Base-by-base conservation (phyloP, 2,329 filamentous ascomycete species). In the Amauroascus niger region DNA sequence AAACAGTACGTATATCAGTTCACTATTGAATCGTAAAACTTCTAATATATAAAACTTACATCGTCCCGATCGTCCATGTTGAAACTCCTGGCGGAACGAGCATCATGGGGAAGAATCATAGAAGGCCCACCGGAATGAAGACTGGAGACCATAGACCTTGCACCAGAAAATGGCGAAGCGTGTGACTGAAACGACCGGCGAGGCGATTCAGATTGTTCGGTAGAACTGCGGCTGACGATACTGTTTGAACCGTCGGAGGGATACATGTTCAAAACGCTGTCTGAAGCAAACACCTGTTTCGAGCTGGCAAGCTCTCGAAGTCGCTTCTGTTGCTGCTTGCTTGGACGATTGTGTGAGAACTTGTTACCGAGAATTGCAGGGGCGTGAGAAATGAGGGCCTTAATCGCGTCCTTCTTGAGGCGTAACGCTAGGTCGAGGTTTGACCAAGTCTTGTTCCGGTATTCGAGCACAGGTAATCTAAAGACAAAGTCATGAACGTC, bases 401-500 rank as follows among this genome's bases (percentile, higher is more conserved):
- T 87, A 65, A 95, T 88, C 55, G 97, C 87, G 45, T 95, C 90
- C 66, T 90, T 94, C 74, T 98, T 97, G 52, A 98, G 78, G 13
- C 89, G 86, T 46, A 97, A 77, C 0, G 91, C 90, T 8, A 98
- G 80, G 64, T 98, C 93, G 6, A 98, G 79, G 67, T 97, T 98
- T 6, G 89, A 96, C 93, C 93, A 98, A 7, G 90, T 97, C 76
- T 98, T 98, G 77, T 98, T 98, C 59, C 88, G 83, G 73, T 95
- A 97, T 68, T 98, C 93, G 45, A 98, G 83, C 1, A 87, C 86
- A 2, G 93, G 93, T 71, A 98, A 81, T 32, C 88, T 84, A 79
- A 98, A 98, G 47, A 98, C 93, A 61, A 98, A 94, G 65, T 97
- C 86, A 70, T 98, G 91, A 14, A 98, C 86, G 69, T 98, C 94